Evolutionary conservation across 441 rosid genomes (phyloP).

Genomic region (Pelargonium citronellum): DNA sequence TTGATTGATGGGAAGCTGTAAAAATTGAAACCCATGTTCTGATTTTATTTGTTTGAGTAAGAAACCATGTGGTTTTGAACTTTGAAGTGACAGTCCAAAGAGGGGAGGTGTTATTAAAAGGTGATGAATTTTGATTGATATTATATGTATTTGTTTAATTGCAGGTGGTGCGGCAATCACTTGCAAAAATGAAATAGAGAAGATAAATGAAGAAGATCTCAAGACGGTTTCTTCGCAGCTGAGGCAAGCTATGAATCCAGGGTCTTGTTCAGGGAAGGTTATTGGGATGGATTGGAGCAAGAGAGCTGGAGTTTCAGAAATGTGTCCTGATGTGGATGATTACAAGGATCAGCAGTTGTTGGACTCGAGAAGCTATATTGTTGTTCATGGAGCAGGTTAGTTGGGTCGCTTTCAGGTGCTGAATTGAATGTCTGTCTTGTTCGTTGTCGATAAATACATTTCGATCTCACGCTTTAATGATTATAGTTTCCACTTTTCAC

Average conservation of each 20-base stretch:
- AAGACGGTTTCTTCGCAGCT: constrained; percentile 52
- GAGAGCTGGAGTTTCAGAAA: constrained; percentile 48
- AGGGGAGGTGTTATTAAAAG: neutral
- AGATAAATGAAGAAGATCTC: constrained; percentile 64
- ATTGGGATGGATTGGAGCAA: constrained; percentile 92
- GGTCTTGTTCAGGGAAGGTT: constrained; percentile 33
- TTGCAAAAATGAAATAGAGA: constrained; percentile 76
- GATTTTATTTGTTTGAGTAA: neutral
- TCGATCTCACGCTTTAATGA: neutral
- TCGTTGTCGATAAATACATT: neutral
- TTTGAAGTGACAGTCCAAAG: neutral
- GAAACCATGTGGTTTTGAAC: constrained; percentile 1
- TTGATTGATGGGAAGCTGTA: neutral
- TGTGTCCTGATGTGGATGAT: constrained; percentile 38
- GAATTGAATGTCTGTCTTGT: neutral
- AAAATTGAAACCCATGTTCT: neutral
- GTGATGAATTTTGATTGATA: neutral
- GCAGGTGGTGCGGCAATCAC: constrained; percentile 94
- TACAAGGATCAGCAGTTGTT: constrained; percentile 29
- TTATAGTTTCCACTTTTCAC: neutral
- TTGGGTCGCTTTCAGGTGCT: constrained; percentile 1
- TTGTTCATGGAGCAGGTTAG: constrained; percentile 95
- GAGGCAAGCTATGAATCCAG: constrained; percentile 50
- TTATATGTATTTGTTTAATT: neutral
- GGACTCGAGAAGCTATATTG: constrained; percentile 50